Conservation (phyloP, 2,329 filamentous ascomycete species). For the Gyromitra esculenta region DNA sequence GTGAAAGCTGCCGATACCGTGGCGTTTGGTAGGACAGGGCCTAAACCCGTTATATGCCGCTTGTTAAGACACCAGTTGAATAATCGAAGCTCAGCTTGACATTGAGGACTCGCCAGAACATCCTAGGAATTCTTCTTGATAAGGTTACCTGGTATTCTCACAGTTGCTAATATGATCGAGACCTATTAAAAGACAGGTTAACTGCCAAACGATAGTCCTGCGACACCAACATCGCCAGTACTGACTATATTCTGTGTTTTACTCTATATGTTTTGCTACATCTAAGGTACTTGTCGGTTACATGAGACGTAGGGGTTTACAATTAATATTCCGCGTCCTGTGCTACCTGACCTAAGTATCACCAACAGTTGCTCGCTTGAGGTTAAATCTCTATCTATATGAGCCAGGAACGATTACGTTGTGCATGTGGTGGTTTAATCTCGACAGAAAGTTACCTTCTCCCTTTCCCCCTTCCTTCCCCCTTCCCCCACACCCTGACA, state of each 20-base stretch:
- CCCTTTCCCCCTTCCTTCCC: background rate
- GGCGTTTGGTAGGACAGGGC: background rate
- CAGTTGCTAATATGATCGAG: too few relatives aligned
- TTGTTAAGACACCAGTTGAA: background rate
- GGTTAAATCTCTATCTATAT: background rate
- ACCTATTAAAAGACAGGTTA: too few relatives aligned
- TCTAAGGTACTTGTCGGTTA: background rate
- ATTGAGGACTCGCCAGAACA: background rate
- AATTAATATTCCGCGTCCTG: background rate
- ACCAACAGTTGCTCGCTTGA: background rate
- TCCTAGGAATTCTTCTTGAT: background rate
- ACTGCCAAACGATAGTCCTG: too few relatives aligned
- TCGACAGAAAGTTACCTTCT: background rate
- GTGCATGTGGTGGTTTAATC: background rate
- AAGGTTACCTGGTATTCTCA: too few relatives aligned
- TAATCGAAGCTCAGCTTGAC: background rate
- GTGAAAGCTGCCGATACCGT: slow-evolving; percentile 7
- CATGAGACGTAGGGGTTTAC: background rate
- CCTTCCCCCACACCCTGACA: background rate
- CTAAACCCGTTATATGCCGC: background rate
- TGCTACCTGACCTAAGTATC: background rate
- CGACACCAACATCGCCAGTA: background rate
- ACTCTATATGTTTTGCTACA: background rate
- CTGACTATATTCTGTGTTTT: background rate
- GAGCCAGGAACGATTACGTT: background rate